Evolutionary conservation across 2,329 filamentous ascomycete genomes (phyloP).

Genomic region (Penicillium sp.): DNA sequence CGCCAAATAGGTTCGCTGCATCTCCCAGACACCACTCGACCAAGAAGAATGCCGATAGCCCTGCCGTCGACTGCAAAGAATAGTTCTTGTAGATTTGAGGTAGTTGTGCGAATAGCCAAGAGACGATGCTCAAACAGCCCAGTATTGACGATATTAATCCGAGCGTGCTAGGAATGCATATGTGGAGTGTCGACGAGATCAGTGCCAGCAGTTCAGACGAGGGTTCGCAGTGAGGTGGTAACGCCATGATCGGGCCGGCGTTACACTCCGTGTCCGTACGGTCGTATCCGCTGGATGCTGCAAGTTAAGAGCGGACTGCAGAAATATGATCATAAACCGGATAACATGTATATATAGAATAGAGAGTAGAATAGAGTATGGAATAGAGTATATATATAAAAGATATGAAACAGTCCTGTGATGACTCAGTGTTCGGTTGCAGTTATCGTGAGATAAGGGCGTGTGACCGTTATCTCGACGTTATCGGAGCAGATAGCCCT

Average conservation of each 20-base stretch:
- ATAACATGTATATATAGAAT: neutral
- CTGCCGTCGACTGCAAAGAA: slow-evolving; percentile 59
- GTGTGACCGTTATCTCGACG: slow-evolving; percentile 12
- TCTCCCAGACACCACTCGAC: slow-evolving; percentile 65
- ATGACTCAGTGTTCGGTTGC: neutral
- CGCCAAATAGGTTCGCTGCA: slow-evolving; percentile 59
- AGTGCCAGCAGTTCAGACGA: slow-evolving; percentile 53
- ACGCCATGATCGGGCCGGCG: slow-evolving; percentile 19
- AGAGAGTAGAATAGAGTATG: no score
- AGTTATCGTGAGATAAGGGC: slow-evolving; percentile 2
- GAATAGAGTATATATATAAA: neutral
- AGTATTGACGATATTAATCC: slow-evolving; percentile 59
- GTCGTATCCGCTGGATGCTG: neutral
- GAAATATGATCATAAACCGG: neutral
- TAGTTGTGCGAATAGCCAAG: slow-evolving; percentile 66
- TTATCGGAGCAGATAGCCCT: slow-evolving; percentile 5
- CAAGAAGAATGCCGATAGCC: slow-evolving; percentile 62
- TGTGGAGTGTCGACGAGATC: slow-evolving; percentile 57
- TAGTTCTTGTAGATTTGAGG: slow-evolving; percentile 69
- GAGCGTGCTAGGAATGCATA: slow-evolving; percentile 61
- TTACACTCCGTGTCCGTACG: neutral
- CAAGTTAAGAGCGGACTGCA: neutral
- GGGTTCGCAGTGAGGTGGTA: slow-evolving; percentile 60
- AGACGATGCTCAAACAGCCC: slow-evolving; percentile 60
- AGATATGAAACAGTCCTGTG: neutral